These are phyloP conservation scores for Phytophthora chlamydospora DNA, from an alignment of 352 stramenopile genomes.

Conservation along the genomic window DNA sequence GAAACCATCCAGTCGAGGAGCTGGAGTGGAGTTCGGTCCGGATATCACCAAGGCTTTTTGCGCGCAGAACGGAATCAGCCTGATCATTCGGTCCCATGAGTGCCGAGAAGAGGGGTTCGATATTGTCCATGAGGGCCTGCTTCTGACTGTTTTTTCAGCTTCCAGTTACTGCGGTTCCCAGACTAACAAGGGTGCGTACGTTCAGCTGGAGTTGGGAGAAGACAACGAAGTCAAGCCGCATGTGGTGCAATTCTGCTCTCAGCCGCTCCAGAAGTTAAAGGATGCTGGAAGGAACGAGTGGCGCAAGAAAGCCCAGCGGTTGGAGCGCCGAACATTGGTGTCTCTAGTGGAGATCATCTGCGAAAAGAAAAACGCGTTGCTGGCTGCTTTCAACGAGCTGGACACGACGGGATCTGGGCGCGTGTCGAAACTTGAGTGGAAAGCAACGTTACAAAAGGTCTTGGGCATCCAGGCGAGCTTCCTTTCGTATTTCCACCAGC, in stretches of 20 bases:
- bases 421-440: conserved; percentile 77
- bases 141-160: conserved; percentile 93
- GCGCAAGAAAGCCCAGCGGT: conserved; percentile 72
- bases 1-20: conserved; percentile 76
- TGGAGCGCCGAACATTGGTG: conserved; percentile 80
- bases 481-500: conserved; percentile 72
- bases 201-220: conserved; percentile 67
- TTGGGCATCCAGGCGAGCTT: conserved; percentile 73
- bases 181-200: conserved; percentile 90
- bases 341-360: conserved; percentile 82
- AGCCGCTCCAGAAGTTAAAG: conserved; percentile 77
- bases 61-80: conserved; percentile 76
- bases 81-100: conserved; percentile 95
- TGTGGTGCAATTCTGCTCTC: conserved; percentile 92
- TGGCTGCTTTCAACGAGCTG: conserved; percentile 53
- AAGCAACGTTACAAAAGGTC: conserved; percentile 55
- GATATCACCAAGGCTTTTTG: conserved; percentile 94
- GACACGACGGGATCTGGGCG: conserved; percentile 45
- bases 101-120: conserved; percentile 92
- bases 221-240: conserved; percentile 88
- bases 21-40: conserved; percentile 93
- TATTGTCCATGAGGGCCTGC: conserved; percentile 82
- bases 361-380: conserved; percentile 72
- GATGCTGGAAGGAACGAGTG: conserved; percentile 78
- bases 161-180: conserved; percentile 93